phyloP scores from a whole-genome alignment of 1,284 basidiomycete genomes.

The Cryptococcus jaspeensis region DNA sequence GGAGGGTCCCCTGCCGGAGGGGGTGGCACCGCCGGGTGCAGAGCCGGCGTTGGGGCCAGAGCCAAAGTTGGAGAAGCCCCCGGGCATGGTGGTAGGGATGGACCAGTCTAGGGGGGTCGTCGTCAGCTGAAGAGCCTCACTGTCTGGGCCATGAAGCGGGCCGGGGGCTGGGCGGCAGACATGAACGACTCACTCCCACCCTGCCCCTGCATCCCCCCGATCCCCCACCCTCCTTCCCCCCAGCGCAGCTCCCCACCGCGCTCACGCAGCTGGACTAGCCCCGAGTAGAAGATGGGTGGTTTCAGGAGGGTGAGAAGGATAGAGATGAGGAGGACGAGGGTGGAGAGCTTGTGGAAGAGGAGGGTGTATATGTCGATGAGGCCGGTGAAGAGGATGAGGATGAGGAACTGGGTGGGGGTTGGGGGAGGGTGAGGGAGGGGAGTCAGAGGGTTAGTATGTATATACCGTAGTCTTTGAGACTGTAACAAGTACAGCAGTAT shows the following conservation, averaged over 20 bases:
- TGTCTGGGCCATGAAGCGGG: background rate
- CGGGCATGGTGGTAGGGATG: constrained; percentile 12
- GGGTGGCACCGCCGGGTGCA: background rate
- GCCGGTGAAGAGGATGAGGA: constrained; percentile 27
- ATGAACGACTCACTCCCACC: constrained; percentile 1
- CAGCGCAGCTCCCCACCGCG: constrained; percentile 36
- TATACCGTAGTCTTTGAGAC: too few species aligned
- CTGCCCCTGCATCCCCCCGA: constrained; percentile 1
- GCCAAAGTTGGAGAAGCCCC: constrained; percentile 5
- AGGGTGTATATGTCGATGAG: constrained; percentile 33
- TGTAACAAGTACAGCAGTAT: too few species aligned
- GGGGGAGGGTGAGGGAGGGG: too few species aligned
- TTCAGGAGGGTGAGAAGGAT: constrained; percentile 33
- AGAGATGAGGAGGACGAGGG: constrained; percentile 21
- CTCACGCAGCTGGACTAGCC: constrained; percentile 29
- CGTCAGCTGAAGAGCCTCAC: background rate
- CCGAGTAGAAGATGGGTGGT: constrained; percentile 36
- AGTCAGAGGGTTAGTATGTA: background rate
- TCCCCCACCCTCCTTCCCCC: constrained; percentile 8
- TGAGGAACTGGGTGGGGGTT: constrained; percentile 29
- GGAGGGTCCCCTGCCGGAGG: background rate
- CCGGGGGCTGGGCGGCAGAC: background rate
- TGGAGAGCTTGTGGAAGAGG: constrained; percentile 7
- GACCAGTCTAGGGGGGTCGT: constrained; percentile 6
- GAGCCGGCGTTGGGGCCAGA: background rate